phyloP scores from a whole-genome alignment of 2,329 filamentous ascomycete species.

The Diaporthe amygdali region DNA sequence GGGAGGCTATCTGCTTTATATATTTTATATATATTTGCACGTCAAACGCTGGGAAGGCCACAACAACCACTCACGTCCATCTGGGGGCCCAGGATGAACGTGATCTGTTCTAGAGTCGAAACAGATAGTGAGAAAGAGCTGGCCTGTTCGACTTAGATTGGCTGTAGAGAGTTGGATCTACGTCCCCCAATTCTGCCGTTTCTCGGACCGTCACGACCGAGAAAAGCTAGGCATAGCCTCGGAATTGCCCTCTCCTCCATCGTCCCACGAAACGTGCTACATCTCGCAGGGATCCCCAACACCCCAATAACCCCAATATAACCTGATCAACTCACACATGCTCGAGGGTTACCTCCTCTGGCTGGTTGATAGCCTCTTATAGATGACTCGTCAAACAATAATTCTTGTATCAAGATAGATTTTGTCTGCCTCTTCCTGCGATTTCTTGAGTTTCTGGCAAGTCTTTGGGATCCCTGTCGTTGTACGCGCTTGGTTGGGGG shows the following conservation, averaged over 20 bases:
- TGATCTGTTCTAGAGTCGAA: not conserved
- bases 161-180: not conserved
- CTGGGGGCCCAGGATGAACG: not conserved
- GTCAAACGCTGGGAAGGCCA: not conserved
- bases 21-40: not conserved
- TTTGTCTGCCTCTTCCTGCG: no score
- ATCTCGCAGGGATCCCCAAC: no score
- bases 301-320: no score
- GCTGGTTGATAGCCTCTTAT: no score
- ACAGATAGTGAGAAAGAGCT: not conserved
- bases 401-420: no score
- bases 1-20: not conserved
- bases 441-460: no score
- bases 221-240: slow-evolving; percentile 40
- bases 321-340: no score
- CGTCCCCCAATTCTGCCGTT: slow-evolving; percentile 45
- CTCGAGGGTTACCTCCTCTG: no score
- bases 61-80: not conserved
- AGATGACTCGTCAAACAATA: no score
- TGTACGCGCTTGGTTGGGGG: slow-evolving; percentile 4
- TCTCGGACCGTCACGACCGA: slow-evolving; percentile 60
- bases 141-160: slow-evolving; percentile 30
- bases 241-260: not conserved
- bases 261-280: slow-evolving; percentile 1
- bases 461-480: no score